Percentiles rank a stretch among this genome's conserved stretches.
Evolutionary conservation across 305 asterid species (phyloP).

Genomic region (Fraxinus latifolia): DNA sequence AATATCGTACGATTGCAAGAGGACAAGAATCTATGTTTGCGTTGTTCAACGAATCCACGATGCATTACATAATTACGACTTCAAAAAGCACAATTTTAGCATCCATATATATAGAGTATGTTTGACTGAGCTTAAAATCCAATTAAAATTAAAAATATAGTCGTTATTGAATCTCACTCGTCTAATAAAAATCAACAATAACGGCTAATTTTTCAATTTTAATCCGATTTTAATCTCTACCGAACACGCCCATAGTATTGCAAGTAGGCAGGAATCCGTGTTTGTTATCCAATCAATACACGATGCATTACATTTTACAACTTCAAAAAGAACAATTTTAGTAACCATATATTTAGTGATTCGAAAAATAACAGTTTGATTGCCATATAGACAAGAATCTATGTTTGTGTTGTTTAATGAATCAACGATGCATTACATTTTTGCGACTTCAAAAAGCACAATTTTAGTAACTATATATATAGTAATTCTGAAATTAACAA

Average conservation of each 20-base stretch:
- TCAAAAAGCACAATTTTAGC: background rate
- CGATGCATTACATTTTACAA: background rate
- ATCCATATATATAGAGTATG: background rate
- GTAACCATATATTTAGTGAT: background rate
- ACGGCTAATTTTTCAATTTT: too few relatives aligned
- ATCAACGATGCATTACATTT: background rate
- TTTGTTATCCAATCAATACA: too few relatives aligned
- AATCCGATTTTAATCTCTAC: too few relatives aligned
- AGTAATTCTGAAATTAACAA: too few relatives aligned
- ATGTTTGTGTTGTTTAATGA: background rate
- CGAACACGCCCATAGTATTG: too few relatives aligned
- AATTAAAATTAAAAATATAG: too few relatives aligned
- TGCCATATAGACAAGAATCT: background rate
- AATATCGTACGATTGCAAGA: background rate
- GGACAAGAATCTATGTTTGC: background rate
- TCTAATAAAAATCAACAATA: too few relatives aligned
- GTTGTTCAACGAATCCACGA: background rate
- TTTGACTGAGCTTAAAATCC: too few relatives aligned
- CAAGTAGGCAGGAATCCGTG: background rate
- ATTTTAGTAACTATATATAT: too few relatives aligned
- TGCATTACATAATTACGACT: background rate
- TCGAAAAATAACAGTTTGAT: background rate
- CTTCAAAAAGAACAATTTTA: slow-evolving; percentile 14
- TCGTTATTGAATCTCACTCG: too few relatives aligned
- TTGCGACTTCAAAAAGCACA: background rate